These are phyloP conservation scores for Pseudocohnilembus persalinus DNA, from an alignment of 169 alveolate genomes.

Conservation along the genomic window DNA sequence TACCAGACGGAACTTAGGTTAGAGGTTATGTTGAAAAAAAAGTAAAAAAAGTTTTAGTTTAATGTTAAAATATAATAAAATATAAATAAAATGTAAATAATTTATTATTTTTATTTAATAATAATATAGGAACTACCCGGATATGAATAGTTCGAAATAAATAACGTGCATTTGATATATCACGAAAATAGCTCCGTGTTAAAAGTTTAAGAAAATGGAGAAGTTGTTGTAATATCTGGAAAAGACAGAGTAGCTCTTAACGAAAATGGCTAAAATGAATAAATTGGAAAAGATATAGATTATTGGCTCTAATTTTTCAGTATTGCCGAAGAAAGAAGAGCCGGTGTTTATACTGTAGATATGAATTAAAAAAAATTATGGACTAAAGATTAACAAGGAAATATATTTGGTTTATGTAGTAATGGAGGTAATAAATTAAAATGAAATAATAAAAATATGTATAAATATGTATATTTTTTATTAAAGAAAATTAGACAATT, in stretches of 20 bases:
- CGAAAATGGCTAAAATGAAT: conserved; percentile 62
- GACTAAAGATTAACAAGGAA: conserved; percentile 86
- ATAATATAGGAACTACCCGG: conserved; percentile 62
- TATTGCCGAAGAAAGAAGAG: conserved; percentile 77
- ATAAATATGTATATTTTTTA: too few relatives aligned
- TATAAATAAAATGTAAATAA: conserved; percentile 32
- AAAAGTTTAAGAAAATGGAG: conserved; percentile 84
- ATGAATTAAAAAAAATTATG: conserved; percentile 63
- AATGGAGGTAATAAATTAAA: conserved; percentile 44
- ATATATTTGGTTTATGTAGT: conserved; percentile 66
- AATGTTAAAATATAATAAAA: conserved; percentile 42
- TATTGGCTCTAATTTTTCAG: conserved; percentile 80
- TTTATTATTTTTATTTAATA: conserved; percentile 7
- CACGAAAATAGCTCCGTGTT: conserved; percentile 69
- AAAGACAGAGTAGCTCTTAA: conserved; percentile 77
- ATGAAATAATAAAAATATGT: too few relatives aligned
- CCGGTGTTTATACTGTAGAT: conserved; percentile 81
- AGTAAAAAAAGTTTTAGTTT: not conserved
- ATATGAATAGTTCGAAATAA: conserved; percentile 48
- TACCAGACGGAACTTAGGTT: conserved; percentile 72
- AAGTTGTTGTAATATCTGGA: conserved; percentile 74
- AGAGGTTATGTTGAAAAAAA: conserved; percentile 57
- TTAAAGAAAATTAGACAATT: too few relatives aligned
- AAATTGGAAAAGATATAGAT: conserved; percentile 68
- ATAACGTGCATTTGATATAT: conserved; percentile 60